Evolutionary conservation across 352 stramenopile species (phyloP), one percentile per base, ranked within the genome.

Genomic region (Elongisporangium anandrum): DNA sequence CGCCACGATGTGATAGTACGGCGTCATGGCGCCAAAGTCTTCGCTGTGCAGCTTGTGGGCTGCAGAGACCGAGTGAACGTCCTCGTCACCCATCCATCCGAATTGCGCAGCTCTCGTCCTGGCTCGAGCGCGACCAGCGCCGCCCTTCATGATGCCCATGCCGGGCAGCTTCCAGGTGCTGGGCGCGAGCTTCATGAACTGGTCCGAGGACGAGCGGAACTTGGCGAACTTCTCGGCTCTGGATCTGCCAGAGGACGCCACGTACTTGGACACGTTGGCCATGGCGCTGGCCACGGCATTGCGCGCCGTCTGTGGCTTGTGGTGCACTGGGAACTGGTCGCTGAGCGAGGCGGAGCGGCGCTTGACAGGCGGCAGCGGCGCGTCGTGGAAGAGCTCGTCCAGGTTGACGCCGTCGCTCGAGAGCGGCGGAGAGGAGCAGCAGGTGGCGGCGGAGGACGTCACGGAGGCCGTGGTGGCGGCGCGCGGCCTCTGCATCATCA

Each of bases 1-100:
- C 15, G 85, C 79, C 3, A 94, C 79, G 63, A 94, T 80, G 66
- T 94, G 85, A 60, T 85, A 92, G 65, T 85, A 90, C 21, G 41
- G 68, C 9, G 71, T 73, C 5, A 64, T 60, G 2, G 68, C 75
- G n/a, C 79, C 74, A 4, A 77, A 82, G 66, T 94, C 85, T 78
- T 94, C 85, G 38, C 79, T 75, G 57, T 94, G 85, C 45, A 66
- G 76, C 61, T 79, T 74, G 53, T 85, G 80, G 15, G 39, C 29
- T 2, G 67, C 65, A 8, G 70, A 59, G 4, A 73, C 83, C 29
- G 82, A 82, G 56, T 80, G 72, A 56, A 88, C 58, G 26, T 57
- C 29, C 39, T 71, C 54, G 26, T 72, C 29, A 13, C 73, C 66
- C n/a, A 48, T 41, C 72, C 72, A 80, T 17, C 60, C 39, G 39